Conservation (phyloP, 345 rosid genomes). For the Hibiscus trionum region DNA sequence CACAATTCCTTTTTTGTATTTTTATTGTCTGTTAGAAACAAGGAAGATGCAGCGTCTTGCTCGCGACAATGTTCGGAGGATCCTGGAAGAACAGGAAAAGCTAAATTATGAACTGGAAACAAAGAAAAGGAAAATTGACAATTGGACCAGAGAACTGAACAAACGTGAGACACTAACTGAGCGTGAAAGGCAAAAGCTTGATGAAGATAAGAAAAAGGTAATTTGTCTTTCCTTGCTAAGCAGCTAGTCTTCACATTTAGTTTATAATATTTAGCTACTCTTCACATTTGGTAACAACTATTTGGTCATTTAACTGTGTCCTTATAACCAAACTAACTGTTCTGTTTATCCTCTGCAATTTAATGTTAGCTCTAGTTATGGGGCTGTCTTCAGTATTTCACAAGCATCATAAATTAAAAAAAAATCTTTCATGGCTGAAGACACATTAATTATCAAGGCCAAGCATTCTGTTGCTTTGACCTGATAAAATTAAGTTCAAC, state of each 20-base stretch:
- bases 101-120: conserved; percentile 52
- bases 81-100: conserved; percentile 59
- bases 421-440: background rate
- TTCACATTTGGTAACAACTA: background rate
- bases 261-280: background rate
- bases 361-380: background rate
- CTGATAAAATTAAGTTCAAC: background rate
- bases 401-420: background rate
- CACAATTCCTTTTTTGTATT: background rate
- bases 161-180: conserved; percentile 77
- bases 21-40: conserved; percentile 45
- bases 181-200: conserved; percentile 72
- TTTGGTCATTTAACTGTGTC: background rate
- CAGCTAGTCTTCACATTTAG: background rate
- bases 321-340: background rate
- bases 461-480: background rate
- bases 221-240: background rate
- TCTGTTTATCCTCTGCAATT: background rate
- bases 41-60: conserved; percentile 70
- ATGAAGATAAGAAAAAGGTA: conserved; percentile 81
- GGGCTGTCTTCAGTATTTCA: background rate
- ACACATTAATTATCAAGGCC: background rate
- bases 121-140: conserved; percentile 44
- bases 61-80: conserved; percentile 51
- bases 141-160: conserved; percentile 60